A percentile compares a stretch with the other conserved stretches of the same genome.
Evolutionary conservation across 139 green algal species (phyloP).

Genomic region (Limnomonas spitsbergensis): DNA sequence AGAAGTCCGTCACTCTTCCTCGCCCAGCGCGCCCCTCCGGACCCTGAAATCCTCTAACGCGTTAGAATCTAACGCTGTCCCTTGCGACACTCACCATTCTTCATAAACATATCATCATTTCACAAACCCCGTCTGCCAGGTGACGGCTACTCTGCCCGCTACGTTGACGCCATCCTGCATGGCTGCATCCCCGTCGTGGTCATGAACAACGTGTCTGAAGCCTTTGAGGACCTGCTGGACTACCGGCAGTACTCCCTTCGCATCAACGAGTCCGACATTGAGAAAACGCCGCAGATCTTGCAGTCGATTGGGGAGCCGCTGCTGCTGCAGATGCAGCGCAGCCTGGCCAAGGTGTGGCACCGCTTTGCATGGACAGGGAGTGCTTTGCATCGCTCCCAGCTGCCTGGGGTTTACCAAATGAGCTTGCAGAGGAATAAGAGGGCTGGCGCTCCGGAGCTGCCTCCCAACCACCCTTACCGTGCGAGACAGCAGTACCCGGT

Average conservation of each 20-base stretch:
- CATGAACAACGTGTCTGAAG: slow-evolving; percentile 22
- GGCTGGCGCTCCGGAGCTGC: background rate
- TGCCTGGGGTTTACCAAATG: background rate
- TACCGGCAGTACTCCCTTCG: slow-evolving; percentile 11
- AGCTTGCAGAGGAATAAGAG: background rate
- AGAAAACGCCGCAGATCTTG: slow-evolving; percentile 18
- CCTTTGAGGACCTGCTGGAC: slow-evolving; percentile 8
- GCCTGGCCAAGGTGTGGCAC: slow-evolving; percentile 7
- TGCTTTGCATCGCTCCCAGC: background rate
- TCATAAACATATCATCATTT: background rate
- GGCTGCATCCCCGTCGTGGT: slow-evolving; percentile 21
- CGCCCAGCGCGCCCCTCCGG: too few relatives aligned
- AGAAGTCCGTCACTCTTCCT: background rate
- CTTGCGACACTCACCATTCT: background rate
- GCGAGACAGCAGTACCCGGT: background rate
- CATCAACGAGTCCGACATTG: slow-evolving; percentile 10
- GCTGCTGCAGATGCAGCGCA: slow-evolving; percentile 13
- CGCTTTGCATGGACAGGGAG: slow-evolving; percentile 18
- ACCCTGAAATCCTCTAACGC: too few relatives aligned
- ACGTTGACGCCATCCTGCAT: slow-evolving; percentile 30
- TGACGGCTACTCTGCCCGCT: slow-evolving; percentile 20
- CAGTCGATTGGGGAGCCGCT: background rate
- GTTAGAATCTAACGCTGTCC: background rate
- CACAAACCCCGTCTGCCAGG: background rate
- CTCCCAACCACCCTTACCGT: background rate